These are phyloP conservation scores for Leccinum olivaceopallidum DNA, from an alignment of 768 basidiomycete genomes.

Conservation along the genomic window DNA sequence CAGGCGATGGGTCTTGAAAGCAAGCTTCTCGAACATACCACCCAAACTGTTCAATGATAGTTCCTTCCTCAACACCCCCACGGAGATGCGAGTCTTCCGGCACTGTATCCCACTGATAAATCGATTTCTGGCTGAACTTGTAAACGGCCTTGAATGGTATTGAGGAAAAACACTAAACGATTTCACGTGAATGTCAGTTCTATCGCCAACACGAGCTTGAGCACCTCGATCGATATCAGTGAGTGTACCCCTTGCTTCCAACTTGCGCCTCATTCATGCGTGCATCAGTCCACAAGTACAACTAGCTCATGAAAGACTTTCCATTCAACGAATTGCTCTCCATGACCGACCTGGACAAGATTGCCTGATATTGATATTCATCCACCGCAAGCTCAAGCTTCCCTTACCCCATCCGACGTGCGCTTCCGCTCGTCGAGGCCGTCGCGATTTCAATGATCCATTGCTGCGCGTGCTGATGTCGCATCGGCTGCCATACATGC, in stretches of 20 bases:
- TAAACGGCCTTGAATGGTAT: too few species aligned
- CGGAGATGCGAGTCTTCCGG: too few species aligned
- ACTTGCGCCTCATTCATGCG: not conserved
- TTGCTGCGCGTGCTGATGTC: slow-evolving; percentile 88
- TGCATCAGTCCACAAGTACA: slow-evolving; percentile 88
- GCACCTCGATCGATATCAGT: slow-evolving; percentile 66
- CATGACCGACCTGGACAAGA: slow-evolving; percentile 93
- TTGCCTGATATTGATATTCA: slow-evolving; percentile 72
- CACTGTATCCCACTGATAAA: too few species aligned
- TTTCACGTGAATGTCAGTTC: slow-evolving; percentile 98
- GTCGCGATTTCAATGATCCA: slow-evolving; percentile 99
- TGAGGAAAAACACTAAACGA: slow-evolving; percentile 50
- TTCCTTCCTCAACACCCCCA: too few species aligned
- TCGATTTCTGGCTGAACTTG: too few species aligned
- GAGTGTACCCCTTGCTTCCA: slow-evolving; percentile 24
- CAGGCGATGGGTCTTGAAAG: too few species aligned
- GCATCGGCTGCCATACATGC: slow-evolving; percentile 89
- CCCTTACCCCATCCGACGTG: slow-evolving; percentile 97
- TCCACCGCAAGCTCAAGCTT: slow-evolving; percentile 94
- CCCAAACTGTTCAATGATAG: too few species aligned
- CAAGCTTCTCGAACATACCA: too few species aligned
- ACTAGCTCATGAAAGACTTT: slow-evolving; percentile 98
- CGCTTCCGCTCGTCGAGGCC: slow-evolving; percentile 95
- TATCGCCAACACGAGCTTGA: slow-evolving; percentile 76
- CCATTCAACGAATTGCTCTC: slow-evolving; percentile 95